Conservation (phyloP, 2,329 filamentous ascomycete genomes). For the Aureobasidium melanogenum region DNA sequence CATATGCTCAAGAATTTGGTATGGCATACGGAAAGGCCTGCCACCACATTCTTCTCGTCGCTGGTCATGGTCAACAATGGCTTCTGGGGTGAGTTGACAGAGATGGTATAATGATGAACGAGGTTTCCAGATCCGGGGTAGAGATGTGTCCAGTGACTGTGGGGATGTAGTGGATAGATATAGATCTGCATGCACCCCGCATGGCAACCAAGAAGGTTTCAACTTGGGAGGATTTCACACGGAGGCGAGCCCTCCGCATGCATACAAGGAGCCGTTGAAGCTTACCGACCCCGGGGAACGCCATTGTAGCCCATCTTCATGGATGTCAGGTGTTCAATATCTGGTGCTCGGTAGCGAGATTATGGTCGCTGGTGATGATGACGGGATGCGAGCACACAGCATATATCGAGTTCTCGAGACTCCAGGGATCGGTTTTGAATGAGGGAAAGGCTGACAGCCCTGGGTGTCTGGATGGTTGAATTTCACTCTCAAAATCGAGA, state of each 20-base stretch:
- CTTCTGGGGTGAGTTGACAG: background rate
- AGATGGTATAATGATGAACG: background rate
- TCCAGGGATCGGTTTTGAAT: background rate
- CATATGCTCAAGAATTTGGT: background rate
- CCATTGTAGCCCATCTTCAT: background rate
- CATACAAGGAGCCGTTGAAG: background rate
- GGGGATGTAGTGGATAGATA: background rate
- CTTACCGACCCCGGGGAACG: background rate
- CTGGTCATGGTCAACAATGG: background rate
- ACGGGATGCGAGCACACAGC: background rate
- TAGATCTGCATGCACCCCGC: conserved; percentile 10
- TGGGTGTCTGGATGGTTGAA: background rate
- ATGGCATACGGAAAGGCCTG: background rate
- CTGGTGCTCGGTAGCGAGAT: background rate
- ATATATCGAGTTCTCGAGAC: background rate
- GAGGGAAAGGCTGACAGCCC: background rate
- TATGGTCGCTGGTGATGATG: no score
- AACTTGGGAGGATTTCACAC: background rate
- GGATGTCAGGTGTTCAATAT: background rate
- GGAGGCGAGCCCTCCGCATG: background rate
- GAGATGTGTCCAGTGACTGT: background rate
- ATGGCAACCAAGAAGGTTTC: background rate
- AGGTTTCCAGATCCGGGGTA: background rate
- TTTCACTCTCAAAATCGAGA: background rate
- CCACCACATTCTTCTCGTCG: background rate